These are phyloP conservation scores for Ricinus communis DNA, from an alignment of 345 rosid species.

Conservation along the genomic window DNA sequence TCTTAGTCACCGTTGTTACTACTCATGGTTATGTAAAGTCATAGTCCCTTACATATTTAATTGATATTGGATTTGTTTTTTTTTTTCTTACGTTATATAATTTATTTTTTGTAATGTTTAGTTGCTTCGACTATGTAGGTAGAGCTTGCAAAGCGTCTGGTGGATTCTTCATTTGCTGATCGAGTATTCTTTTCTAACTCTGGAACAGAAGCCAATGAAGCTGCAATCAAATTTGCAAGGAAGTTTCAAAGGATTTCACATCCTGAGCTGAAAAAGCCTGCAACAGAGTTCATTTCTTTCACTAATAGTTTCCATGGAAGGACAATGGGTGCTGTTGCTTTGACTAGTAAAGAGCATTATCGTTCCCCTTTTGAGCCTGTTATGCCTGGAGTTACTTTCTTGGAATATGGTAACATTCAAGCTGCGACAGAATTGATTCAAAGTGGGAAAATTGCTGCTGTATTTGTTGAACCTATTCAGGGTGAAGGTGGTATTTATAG, in stretches of 20 bases:
- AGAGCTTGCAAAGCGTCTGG: conserved; percentile 77
- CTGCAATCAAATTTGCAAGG: conserved; percentile 89
- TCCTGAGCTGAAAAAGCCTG: conserved; percentile 52
- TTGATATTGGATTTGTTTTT: too few species aligned
- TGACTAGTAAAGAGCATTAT: conserved; percentile 89
- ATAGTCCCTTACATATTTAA: too few species aligned
- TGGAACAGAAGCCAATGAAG: conserved; percentile 96
- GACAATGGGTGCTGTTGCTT: conserved; percentile 88
- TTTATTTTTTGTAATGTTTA: neutral
- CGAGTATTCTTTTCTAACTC: conserved; percentile 83
- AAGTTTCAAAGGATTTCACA: conserved; percentile 69
- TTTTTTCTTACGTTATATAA: neutral
- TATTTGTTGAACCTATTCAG: conserved; percentile 91
- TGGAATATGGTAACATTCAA: conserved; percentile 74
- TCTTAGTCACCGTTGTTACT: too few species aligned
- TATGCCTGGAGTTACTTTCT: conserved; percentile 95
- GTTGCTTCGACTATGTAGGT: conserved; percentile 35
- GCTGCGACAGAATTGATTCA: conserved; percentile 53
- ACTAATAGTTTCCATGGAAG: conserved; percentile 90
- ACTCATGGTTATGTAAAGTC: too few species aligned
- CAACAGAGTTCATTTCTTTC: conserved; percentile 70
- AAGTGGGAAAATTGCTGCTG: conserved; percentile 72
- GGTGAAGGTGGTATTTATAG: conserved; percentile 95
- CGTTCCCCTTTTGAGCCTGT: conserved; percentile 89
- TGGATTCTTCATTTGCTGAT: conserved; percentile 75